Evolutionary conservation across 345 rosid genomes (phyloP).

Genomic region (Heritiera fomes): DNA sequence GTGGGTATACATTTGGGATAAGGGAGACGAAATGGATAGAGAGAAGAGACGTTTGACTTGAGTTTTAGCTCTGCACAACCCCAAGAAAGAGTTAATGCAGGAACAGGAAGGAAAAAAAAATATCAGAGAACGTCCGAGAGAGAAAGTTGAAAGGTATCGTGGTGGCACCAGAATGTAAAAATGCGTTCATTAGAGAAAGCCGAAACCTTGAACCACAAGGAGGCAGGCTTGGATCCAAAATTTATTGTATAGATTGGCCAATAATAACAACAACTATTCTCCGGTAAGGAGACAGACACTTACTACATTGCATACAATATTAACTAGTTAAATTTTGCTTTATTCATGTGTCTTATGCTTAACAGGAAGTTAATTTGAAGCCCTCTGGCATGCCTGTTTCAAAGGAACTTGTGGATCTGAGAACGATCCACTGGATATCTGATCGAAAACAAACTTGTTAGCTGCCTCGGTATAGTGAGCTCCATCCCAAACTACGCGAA

Average conservation of each 20-base stretch:
- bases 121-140: too few relatives aligned
- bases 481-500: constrained; percentile 43
- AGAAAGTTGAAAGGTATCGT: too few relatives aligned
- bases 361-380: background rate
- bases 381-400: constrained; percentile 27
- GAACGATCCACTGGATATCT: constrained; percentile 37
- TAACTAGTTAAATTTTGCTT: background rate
- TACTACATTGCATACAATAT: background rate
- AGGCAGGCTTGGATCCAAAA: too few relatives aligned
- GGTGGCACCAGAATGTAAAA: too few relatives aligned
- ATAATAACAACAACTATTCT: background rate
- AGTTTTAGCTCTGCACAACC: too few relatives aligned
- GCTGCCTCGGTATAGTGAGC: constrained; percentile 45
- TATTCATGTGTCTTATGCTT: constrained; percentile 13
- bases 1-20: too few relatives aligned
- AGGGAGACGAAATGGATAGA: too few relatives aligned
- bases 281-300: background rate
- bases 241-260: background rate
- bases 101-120: too few relatives aligned
- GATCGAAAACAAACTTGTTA: constrained; percentile 32
- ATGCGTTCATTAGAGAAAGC: too few relatives aligned
- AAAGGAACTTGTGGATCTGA: constrained; percentile 34
- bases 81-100: too few relatives aligned
- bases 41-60: too few relatives aligned
- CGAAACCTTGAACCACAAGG: too few relatives aligned